These are phyloP conservation scores for Aspergillus ochraceoroseus DNA, from an alignment of 2,329 filamentous ascomycete species.

Conservation along the genomic window DNA sequence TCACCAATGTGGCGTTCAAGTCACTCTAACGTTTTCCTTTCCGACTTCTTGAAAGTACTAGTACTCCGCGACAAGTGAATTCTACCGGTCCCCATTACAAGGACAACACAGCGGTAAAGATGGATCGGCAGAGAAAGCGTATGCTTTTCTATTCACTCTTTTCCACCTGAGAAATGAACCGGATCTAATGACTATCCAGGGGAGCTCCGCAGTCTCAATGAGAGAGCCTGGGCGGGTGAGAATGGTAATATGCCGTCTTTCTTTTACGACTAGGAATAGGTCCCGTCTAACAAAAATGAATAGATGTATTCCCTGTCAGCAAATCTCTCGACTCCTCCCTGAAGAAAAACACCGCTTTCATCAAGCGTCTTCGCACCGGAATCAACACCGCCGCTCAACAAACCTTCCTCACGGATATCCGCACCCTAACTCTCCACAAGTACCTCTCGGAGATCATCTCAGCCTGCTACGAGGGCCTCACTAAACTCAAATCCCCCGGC, in stretches of 20 bases:
- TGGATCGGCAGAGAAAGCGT: constrained; percentile 51
- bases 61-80: constrained; percentile 34
- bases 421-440: constrained; percentile 85
- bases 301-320: constrained; percentile 75
- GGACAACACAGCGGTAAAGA: constrained; percentile 27
- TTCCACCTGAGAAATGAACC: too few relatives aligned
- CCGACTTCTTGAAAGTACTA: constrained; percentile 36
- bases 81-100: constrained; percentile 13
- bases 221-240: constrained; percentile 82
- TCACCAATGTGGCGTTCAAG: constrained; percentile 40
- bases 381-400: constrained; percentile 72
- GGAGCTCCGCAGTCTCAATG: constrained; percentile 84
- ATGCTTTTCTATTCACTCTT: too few relatives aligned
- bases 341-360: constrained; percentile 98
- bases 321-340: constrained; percentile 85
- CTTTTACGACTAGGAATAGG: background rate
- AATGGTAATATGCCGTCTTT: constrained; percentile 54
- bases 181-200: constrained; percentile 51
- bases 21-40: constrained; percentile 35
- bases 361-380: constrained; percentile 88
- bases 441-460: constrained; percentile 97
- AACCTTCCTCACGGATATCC: constrained; percentile 86
- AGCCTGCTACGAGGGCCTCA: constrained; percentile 89
- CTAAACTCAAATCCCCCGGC: constrained; percentile 82
- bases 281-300: too few relatives aligned